These are phyloP conservation scores for Penicillium verhagenii DNA, from an alignment of 495 filamentous ascomycete species.

Conservation along the genomic window DNA sequence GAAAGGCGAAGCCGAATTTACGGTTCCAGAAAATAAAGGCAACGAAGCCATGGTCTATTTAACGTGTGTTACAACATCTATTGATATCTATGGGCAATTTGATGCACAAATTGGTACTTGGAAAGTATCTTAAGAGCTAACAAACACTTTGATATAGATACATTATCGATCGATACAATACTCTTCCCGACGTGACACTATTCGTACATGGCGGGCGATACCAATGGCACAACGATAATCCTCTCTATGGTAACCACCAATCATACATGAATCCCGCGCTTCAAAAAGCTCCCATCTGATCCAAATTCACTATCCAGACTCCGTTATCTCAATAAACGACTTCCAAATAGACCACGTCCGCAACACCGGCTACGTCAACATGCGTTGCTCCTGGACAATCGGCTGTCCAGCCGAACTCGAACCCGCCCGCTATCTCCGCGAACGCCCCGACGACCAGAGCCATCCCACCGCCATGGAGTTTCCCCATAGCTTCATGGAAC, in stretches of 20 bases:
- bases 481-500: conserved; percentile 31
- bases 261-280: no score
- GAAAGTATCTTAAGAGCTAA: neutral
- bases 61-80: conserved; percentile 33
- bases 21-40: conserved; percentile 56
- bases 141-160: conserved; percentile 24
- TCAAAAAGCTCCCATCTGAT: no score
- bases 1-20: conserved; percentile 27
- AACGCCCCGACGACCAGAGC: conserved; percentile 14
- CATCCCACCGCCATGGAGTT: conserved; percentile 23
- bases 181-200: conserved; percentile 41
- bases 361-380: conserved; percentile 47
- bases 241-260: conserved; percentile 42
- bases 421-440: conserved; percentile 25
- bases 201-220: conserved; percentile 46
- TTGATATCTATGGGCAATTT: no score
- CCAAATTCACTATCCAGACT: conserved; percentile 19
- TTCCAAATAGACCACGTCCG: conserved; percentile 25
- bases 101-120: no score
- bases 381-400: conserved; percentile 44
- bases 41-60: conserved; percentile 64
- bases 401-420: conserved; percentile 42
- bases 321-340: conserved; percentile 24
- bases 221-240: conserved; percentile 56
- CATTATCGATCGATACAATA: conserved; percentile 46